A percentile compares a stretch with the other conserved stretches of the same genome.
These are phyloP conservation scores for Cronartium quercuum DNA, from an alignment of 1,284 basidiomycete genomes.

Conservation along the genomic window DNA sequence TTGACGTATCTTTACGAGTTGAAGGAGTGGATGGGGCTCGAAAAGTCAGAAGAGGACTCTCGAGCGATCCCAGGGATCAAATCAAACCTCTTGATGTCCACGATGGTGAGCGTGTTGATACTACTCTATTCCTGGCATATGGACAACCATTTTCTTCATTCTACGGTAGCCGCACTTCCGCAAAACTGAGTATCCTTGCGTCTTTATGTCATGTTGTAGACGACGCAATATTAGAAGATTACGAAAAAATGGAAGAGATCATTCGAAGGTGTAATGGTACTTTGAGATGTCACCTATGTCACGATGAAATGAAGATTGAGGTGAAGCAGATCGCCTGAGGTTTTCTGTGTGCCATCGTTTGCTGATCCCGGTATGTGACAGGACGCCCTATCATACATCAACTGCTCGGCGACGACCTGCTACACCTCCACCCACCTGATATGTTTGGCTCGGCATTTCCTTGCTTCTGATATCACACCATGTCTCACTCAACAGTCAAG, in stretches of 20 bases:
- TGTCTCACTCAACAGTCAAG: neutral
- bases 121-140: neutral
- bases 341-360: neutral
- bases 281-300: conserved; percentile 25
- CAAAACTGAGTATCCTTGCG: too few species aligned
- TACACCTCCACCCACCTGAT: conserved; percentile 33
- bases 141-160: too few species aligned
- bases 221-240: conserved; percentile 30
- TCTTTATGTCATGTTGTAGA: conserved; percentile 7
- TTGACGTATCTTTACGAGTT: conserved; percentile 9
- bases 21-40: conserved; percentile 35
- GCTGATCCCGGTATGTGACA: neutral
- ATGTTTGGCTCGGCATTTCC: conserved; percentile 12
- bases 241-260: conserved; percentile 36
- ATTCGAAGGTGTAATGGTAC: neutral
- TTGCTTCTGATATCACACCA: neutral
- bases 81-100: conserved; percentile 34
- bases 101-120: conserved; percentile 19
- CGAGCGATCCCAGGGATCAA: conserved; percentile 4
- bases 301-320: conserved; percentile 23
- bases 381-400: conserved; percentile 20
- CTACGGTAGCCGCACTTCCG: too few species aligned
- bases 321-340: neutral
- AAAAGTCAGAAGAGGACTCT: conserved; percentile 8
- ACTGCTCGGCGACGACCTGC: conserved; percentile 8